These are phyloP conservation scores for Wickerhamomyces chaumierensis DNA, from an alignment of 805 yeast species.

Conservation along the genomic window DNA sequence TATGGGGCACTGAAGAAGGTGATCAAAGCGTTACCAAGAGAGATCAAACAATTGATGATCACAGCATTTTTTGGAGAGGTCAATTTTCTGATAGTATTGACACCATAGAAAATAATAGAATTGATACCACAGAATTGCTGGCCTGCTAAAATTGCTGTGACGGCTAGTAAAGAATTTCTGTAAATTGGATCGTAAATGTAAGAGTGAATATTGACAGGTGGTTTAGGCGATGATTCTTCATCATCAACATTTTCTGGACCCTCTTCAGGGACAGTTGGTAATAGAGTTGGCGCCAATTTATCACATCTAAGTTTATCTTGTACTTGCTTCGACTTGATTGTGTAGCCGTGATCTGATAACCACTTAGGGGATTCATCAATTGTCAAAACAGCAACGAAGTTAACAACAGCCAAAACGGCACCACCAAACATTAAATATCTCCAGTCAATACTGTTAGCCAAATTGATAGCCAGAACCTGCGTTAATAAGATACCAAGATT, in stretches of 20 bases:
- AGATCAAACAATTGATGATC: conserved; percentile 62
- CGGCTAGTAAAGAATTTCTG: conserved; percentile 47
- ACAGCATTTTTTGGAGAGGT: conserved; percentile 60
- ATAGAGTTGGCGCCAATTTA: conserved; percentile 4
- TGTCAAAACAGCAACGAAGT: conserved; percentile 31
- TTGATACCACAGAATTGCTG: conserved; percentile 94
- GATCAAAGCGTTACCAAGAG: conserved; percentile 61
- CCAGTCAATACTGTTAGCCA: conserved; percentile 65
- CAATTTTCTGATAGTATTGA: conserved; percentile 59
- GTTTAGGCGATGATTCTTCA: not conserved
- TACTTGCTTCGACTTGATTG: conserved; percentile 29
- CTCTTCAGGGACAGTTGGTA: conserved; percentile 11
- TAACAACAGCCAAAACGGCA: conserved; percentile 36
- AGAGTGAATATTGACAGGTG: conserved; percentile 19
- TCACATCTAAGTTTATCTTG: conserved; percentile 26
- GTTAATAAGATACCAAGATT: conserved; percentile 78
- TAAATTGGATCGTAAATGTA: conserved; percentile 45
- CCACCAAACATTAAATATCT: conserved; percentile 59
- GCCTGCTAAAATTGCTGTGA: conserved; percentile 62
- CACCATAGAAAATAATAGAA: conserved; percentile 89
- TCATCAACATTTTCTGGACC: conserved; percentile 1
- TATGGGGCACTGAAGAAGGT: conserved; percentile 66
- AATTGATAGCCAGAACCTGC: conserved; percentile 59
- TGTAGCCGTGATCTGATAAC: conserved; percentile 42
- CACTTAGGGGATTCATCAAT: conserved; percentile 79